Evolutionary conservation across 805 yeast genomes (phyloP), one percentile per base, ranked within the genome.

Genomic region (Metschnikowia anglica): DNA sequence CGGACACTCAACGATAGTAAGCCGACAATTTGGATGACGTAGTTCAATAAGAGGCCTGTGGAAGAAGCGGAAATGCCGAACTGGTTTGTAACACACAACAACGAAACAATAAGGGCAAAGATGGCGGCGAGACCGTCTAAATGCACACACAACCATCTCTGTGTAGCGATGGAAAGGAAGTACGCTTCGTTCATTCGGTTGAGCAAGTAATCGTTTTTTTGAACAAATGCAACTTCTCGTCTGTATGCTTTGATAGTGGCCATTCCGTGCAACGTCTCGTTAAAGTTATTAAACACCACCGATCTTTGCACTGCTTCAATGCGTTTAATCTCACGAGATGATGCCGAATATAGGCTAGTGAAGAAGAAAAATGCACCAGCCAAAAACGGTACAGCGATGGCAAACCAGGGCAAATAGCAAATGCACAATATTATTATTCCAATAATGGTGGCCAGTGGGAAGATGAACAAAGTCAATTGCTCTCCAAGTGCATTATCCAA

Each of bases 401-500:
- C 87, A 60, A 82, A 77, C 79, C 83, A 87, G 2, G 91, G 91
- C 43, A 86, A 66, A 54, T 83, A 85, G 47, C 82, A 76, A 39
- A 85, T 76, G 59, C 85, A 78, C 48, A 83, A 48, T 27, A 85
- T 73, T 39, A 85, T 54, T 19, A 83, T 78, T 44, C 93, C 93
- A 35, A 73, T 46, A 38, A 83, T 77, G 51, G 71, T 74, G 12
- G 79, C 62, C 20, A 74, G 40, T 4, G 83, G 78, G 52, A 72
- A 79, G 35, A 81, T 50, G 39, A 85, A 70, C 63, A 81, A 62
- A 53, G 91, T 73, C 31, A 84, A 51, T 55, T 83, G 85, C 58
- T 85, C 89, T 42, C 80, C 76, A 45, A 88, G 66, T 62, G 85
- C 91, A 58, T 85, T 87, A 57, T 88, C 96, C 60, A 88, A 66